Base-by-base conservation (phyloP, 1,284 basidiomycete genomes). In the Apiotrichum porosum region DNA sequence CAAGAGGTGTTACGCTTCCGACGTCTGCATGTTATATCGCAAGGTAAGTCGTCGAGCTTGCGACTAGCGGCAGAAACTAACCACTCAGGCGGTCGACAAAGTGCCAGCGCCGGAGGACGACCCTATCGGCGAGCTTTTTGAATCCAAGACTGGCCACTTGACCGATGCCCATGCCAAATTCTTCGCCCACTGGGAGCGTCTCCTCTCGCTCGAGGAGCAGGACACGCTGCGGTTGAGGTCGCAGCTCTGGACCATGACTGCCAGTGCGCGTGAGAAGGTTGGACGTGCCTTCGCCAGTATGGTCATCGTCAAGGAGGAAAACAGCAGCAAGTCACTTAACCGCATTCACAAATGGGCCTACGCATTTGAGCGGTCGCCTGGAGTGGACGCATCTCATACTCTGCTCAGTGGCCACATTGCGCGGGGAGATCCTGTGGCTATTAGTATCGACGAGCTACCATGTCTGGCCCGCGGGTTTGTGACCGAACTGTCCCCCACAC, bases 21-120 rank as follows among this genome's bases (percentile, higher is more conserved):
- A 97, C 61, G 80, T 82, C 1, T 98, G 95, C 72, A 92, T 97
- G 86, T 78, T 98, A 5, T 97, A 92, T 72, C 86, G 92, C 41
- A 86, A 85, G 76, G 88, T 86, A 54, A 35, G 79, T 61, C 5
- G 8, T 14, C 46, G 17, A n/a, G n/a, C n/a, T n/a, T n/a, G n/a
- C n/a, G 3, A 13, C n/a, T 2, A 19, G 2, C 8, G 18, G 15
- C 23, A 13, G 13, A 8, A 18, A 19, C 30, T 15, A 37, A 38
- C 13, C 13, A n/a, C n/a, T 4, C 57, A 90, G 86, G 81, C 86
- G 0, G 80, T 86, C 5, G 88, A 91, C 59, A 73, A 78, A 26
- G 79, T 84, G 3, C 47, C 52, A 1, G 71, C 77, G 5, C 79
- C 83, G 37, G 73, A 68, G 3, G 61, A 75, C n/a, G 85, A 85